Conservation (phyloP, 257 asterid genomes). For the Solanum okadae region DNA sequence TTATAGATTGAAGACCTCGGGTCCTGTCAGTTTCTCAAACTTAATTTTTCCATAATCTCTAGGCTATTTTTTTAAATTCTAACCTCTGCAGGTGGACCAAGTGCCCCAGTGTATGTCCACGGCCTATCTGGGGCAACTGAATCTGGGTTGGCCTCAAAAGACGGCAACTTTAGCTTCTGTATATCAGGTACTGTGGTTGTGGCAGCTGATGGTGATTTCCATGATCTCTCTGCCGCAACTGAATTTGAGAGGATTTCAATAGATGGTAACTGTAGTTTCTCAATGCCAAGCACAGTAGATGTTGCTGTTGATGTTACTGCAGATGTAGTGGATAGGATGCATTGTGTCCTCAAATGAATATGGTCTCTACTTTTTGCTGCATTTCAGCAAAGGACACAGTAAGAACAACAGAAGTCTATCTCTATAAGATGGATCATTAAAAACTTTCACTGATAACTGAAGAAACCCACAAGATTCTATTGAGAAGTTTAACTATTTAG, state of each 20-base stretch:
- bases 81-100: conserved; percentile 58
- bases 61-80: conserved; percentile 5
- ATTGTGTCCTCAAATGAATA: conserved; percentile 46
- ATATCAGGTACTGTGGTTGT: conserved; percentile 50
- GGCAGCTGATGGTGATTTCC: conserved; percentile 32
- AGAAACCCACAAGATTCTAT: neutral
- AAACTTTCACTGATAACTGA: neutral
- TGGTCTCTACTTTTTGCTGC: conserved; percentile 77
- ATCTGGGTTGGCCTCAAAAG: conserved; percentile 49
- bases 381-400: conserved; percentile 14
- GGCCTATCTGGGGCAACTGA: conserved; percentile 35
- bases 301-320: conserved; percentile 37
- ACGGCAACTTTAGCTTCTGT: conserved; percentile 39
- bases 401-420: conserved; percentile 7
- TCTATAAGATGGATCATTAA: neutral
- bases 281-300: conserved; percentile 52
- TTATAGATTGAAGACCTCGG: neutral
- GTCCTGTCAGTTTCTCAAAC: neutral
- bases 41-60: neutral
- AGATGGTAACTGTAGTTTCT: conserved; percentile 51
- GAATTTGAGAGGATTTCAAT: conserved; percentile 49
- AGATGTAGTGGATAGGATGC: conserved; percentile 56
- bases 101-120: conserved; percentile 44
- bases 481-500: neutral
- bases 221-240: conserved; percentile 42